These are phyloP conservation scores for Fomitiporia mediterranea DNA, from an alignment of 1,284 basidiomycete genomes.

Conservation along the genomic window DNA sequence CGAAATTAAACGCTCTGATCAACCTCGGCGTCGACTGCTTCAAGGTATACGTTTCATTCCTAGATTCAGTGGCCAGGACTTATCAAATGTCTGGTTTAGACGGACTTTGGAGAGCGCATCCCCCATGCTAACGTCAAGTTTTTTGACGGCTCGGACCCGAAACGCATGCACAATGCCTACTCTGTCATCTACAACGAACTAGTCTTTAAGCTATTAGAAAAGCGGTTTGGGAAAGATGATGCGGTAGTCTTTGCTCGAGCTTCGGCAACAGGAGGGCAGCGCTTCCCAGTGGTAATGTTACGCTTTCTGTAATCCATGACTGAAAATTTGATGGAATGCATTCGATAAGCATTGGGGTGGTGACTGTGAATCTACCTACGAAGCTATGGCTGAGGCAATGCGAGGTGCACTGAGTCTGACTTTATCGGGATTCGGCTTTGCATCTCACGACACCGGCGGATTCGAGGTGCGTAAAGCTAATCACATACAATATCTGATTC, in stretches of 20 bases:
- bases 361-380: constrained; percentile 73
- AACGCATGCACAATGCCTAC: constrained; percentile 63
- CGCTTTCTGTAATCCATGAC: not conserved
- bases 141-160: constrained; percentile 67
- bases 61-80: not conserved
- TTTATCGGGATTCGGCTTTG: constrained; percentile 64
- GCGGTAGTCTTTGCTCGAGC: constrained; percentile 68
- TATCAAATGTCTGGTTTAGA: constrained; percentile 34
- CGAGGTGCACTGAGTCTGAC: constrained; percentile 65
- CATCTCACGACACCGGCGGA: constrained; percentile 73
- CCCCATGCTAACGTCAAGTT: constrained; percentile 59
- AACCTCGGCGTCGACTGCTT: constrained; percentile 69
- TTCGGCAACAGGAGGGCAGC: constrained; percentile 62
- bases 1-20: constrained; percentile 54
- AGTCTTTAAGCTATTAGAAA: constrained; percentile 58
- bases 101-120: constrained; percentile 68
- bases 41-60: constrained; percentile 42
- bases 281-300: constrained; percentile 39
- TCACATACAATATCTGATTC: constrained; percentile 8
- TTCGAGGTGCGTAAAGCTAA: constrained; percentile 46
- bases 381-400: constrained; percentile 73
- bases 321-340: constrained; percentile 27
- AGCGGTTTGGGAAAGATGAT: constrained; percentile 57
- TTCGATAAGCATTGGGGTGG: constrained; percentile 74
- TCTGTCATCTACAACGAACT: constrained; percentile 65